Evolutionary conservation across 768 basidiomycete genomes (phyloP), one percentile per base, ranked within the genome.

Genomic region (Trametopsis cervina): DNA sequence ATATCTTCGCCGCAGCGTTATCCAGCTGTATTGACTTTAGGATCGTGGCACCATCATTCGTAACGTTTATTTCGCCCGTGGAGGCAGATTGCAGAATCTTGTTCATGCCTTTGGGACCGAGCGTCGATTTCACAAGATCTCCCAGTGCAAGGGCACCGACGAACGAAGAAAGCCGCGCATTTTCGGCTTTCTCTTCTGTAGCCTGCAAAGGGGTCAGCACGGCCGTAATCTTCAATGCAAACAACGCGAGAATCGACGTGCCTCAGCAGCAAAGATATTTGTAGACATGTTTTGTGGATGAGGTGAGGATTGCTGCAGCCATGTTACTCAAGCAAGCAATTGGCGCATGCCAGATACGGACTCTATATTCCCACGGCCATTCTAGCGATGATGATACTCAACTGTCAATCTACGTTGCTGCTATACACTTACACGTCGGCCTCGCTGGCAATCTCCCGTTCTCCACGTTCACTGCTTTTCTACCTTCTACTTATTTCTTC

Each of bases 71-170:
- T 23, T 93, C 89, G 4, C 92, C 91, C 0, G 85, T 80, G 4
- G 92, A 89, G 1, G 68, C 81, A 1, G 91, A 94, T 66, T 94
- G 95, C 13, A 99, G 80, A 54, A 99, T 98, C 74, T 98, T 98
- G 82, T 97, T 98, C 95, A 98, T 99, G 47, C 96, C 96, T 68
- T 99, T 98, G 20, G 96, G 96, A 7, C 96, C 96, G 2, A 99
- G 78, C 6, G 96, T 99, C 1, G 93, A 95, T 70, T 98, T 98
- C 60, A 99, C 95, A 55, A 99, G 82, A 71, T 99, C 96, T 37
- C 96, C 96, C 26, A 99, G 77, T 0, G 96, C 96, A 57, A 96
- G 81, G 4, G 96, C 95, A 26, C 96, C 96, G 46, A 99, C 89
- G 66, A 99, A 99, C 2, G 92, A 95, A 3, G 93, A 93, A 56